A percentile compares a stretch with the other conserved stretches of the same genome.
Evolutionary conservation across 108 stramenopile species (phyloP).

Genomic region (Epithemia pelagica): DNA sequence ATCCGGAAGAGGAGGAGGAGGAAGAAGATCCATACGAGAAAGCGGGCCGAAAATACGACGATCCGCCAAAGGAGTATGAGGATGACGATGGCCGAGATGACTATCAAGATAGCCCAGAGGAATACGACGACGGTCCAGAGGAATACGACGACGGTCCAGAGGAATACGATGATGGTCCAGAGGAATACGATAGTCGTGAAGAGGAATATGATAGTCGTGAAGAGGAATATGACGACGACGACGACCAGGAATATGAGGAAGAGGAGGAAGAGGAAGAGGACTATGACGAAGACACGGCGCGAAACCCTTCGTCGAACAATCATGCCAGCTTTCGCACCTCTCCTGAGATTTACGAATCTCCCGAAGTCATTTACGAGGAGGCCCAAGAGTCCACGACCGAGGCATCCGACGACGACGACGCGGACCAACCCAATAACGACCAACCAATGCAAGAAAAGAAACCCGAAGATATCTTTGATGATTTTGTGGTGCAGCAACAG

Average conservation of each 20-base stretch:
- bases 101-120: not conserved
- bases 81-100: not conserved
- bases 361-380: conserved; percentile 2
- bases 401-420: not conserved
- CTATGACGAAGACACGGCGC: not conserved
- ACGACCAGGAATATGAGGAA: too few species aligned
- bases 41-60: not conserved
- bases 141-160: conserved; percentile 4
- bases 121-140: not conserved
- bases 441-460: not conserved
- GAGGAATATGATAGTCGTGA: not conserved
- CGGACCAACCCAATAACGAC: not conserved
- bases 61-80: not conserved
- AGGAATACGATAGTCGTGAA: not conserved
- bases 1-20: not conserved
- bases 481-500: not conserved
- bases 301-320: not conserved
- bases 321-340: not conserved
- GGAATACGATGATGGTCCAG: not conserved
- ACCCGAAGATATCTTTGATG: not conserved
- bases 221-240: not conserved
- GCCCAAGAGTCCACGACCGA: not conserved
- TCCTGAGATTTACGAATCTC: not conserved
- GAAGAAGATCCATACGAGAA: not conserved
- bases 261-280: not conserved